Evolutionary conservation across 2,329 filamentous ascomycete genomes (phyloP), one percentile per base, ranked within the genome.

Genomic region (Talaromyces verruculosus): DNA sequence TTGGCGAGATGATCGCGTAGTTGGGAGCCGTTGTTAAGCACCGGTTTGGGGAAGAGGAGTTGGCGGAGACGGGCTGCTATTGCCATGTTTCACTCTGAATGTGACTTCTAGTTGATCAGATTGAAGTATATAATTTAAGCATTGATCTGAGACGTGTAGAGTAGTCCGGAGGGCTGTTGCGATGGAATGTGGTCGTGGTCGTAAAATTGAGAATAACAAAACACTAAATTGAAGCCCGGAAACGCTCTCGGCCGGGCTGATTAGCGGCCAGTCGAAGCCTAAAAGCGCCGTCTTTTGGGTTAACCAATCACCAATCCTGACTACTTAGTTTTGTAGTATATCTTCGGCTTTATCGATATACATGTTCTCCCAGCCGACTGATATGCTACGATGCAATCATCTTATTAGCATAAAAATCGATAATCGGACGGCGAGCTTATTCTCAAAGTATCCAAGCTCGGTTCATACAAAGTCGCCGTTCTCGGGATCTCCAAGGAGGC

Each of bases 1-100:
- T 75, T 75, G 64, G 74, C 74, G 53, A 71, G 72, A 67, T 75
- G 74, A 67, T 76, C 74, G 68, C 74, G 74, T 17, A 74, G 70
- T 61, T 76, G 72, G 3, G 73, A 74, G 64, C 72, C 71, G 11
- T 65, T 72, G 66, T 76, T 76, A 57, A 73, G 67, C 61, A 76
- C 68, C 41, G 69, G 66, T 35, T 69, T 61, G 37, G 72, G 70
- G 10, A 72, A 57, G n/a, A 75, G 49, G 33, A 70, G 69, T 33
- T 69, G 73, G 66, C 72, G 65, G 55, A 73, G 39, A 15, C 33
- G 61, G n/a, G 19, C 11, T 22, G 17, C 15, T 45, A 60, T 41
- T 33, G 25, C 1, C 57, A 41, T 60, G 13, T 55, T 43, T 43
- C 10, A n/a, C 15, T 30, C 45, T 8, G 17, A n/a, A 41, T 41